Evolutionary conservation across 2,329 filamentous ascomycete genomes (phyloP).

Genomic region (Colletotrichum graminicola): DNA sequence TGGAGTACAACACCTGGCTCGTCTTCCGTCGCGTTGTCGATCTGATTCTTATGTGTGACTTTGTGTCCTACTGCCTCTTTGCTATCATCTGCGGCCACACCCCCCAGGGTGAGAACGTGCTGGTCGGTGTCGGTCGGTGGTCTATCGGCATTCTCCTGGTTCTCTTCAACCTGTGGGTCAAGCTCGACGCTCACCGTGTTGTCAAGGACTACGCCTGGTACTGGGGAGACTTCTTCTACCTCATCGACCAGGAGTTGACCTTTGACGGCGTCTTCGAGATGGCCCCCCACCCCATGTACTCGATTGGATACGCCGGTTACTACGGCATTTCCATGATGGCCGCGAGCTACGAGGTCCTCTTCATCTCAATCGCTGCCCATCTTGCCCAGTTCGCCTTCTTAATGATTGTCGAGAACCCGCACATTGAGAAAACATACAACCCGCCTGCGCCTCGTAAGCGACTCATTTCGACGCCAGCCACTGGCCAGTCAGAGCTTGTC

Average conservation of each 20-base stretch:
- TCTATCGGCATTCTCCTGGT: constrained; percentile 80
- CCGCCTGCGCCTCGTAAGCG: constrained; percentile 81
- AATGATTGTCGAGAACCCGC: constrained; percentile 91
- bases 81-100: constrained; percentile 86
- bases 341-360: constrained; percentile 95
- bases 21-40: constrained; percentile 96
- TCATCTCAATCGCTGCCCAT: constrained; percentile 96
- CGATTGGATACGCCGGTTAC: constrained; percentile 96
- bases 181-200: constrained; percentile 95
- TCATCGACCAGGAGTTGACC: constrained; percentile 96
- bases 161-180: constrained; percentile 97
- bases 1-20: constrained; percentile 99
- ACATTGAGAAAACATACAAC: constrained; percentile 98
- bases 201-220: constrained; percentile 99
- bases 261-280: constrained; percentile 99
- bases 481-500: constrained; percentile 44
- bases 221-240: constrained; percentile 99
- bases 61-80: constrained; percentile 96
- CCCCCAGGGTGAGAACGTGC: constrained; percentile 77
- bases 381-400: constrained; percentile 95
- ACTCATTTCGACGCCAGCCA: constrained; percentile 50
- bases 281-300: constrained; percentile 99
- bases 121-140: constrained; percentile 83
- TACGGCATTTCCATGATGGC: constrained; percentile 99
- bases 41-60: constrained; percentile 98